Percentiles rank a stretch among this genome's conserved stretches.
These are phyloP conservation scores for Barnettozyma californica DNA, from an alignment of 805 yeast genomes.

Conservation along the genomic window DNA sequence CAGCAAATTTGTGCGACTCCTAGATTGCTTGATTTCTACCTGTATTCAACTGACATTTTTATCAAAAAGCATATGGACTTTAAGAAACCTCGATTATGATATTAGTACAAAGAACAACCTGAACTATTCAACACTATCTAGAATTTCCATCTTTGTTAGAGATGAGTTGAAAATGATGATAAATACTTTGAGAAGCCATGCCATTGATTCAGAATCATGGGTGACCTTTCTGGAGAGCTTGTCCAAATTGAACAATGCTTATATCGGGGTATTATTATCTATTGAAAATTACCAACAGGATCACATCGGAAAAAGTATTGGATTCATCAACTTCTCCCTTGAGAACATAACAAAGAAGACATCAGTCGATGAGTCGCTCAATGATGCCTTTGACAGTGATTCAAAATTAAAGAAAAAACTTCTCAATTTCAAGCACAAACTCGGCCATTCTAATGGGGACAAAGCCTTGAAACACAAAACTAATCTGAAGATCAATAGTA, in stretches of 20 bases:
- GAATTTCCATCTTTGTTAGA: slow-evolving; percentile 38
- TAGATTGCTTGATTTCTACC: slow-evolving; percentile 11
- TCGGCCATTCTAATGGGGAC: background rate
- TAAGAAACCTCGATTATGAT: slow-evolving; percentile 19
- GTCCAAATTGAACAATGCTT: slow-evolving; percentile 34
- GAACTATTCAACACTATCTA: slow-evolving; percentile 36
- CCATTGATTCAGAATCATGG: slow-evolving; percentile 6
- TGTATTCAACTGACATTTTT: slow-evolving; percentile 28
- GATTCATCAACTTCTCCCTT: slow-evolving; percentile 33
- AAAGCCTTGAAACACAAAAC: slow-evolving; percentile 4
- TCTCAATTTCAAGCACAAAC: slow-evolving; percentile 13
- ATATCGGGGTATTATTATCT: slow-evolving; percentile 40
- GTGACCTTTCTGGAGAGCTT: slow-evolving; percentile 14
- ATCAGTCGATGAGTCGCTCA: slow-evolving; percentile 4
- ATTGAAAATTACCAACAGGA: slow-evolving; percentile 41
- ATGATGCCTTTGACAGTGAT: slow-evolving; percentile 8
- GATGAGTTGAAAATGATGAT: slow-evolving; percentile 29
- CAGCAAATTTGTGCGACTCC: slow-evolving; percentile 5
- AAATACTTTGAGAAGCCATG: slow-evolving; percentile 4
- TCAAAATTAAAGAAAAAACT: slow-evolving; percentile 15
- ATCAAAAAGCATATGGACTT: slow-evolving; percentile 25
- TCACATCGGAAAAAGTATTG: slow-evolving; percentile 42
- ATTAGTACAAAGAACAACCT: slow-evolving; percentile 20
- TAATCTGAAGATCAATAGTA: slow-evolving; percentile 3
- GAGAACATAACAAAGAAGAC: slow-evolving; percentile 29